Evolutionary conservation across 805 yeast species (phyloP).

Genomic region (Wickerhamomyces hampshirensis): DNA sequence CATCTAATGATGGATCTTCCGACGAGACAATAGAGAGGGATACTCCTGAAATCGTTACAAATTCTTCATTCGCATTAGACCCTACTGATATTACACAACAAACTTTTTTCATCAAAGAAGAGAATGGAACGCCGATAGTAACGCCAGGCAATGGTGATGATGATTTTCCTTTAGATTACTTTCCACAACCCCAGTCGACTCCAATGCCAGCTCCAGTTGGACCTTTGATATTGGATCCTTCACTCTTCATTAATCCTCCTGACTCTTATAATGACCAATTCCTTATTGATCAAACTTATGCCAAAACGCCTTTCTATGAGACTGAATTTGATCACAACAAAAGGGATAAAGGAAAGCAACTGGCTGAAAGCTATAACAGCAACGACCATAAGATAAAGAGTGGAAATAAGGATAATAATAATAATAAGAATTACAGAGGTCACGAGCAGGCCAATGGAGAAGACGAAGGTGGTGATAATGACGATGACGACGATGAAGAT

Average conservation of each 20-base stretch:
- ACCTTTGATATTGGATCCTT: conserved; percentile 21
- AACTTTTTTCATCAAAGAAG: conserved; percentile 19
- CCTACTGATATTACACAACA: conserved; percentile 6
- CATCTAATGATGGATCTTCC: not conserved
- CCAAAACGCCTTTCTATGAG: conserved; percentile 31
- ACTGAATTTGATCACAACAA: conserved; percentile 13
- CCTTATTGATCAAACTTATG: conserved; percentile 47
- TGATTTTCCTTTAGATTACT: conserved; percentile 70
- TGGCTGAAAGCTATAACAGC: not conserved
- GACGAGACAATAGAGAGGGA: not conserved
- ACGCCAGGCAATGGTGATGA: conserved; percentile 30
- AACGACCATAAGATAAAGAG: not conserved
- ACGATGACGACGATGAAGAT: conserved; percentile 4
- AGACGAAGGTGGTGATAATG: not conserved
- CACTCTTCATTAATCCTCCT: conserved; percentile 31
- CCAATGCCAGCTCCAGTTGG: not conserved
- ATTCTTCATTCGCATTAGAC: not conserved
- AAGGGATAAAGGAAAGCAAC: not conserved
- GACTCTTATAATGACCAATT: conserved; percentile 38
- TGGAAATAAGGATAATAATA: not conserved
- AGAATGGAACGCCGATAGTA: conserved; percentile 17
- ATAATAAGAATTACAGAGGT: conserved; percentile 1
- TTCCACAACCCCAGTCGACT: conserved; percentile 35
- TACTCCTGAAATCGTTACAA: not conserved
- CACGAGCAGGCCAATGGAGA: conserved; percentile 6